phyloP scores from a whole-genome alignment of 352 stramenopile species.

The Globisporangium mamillatum region DNA sequence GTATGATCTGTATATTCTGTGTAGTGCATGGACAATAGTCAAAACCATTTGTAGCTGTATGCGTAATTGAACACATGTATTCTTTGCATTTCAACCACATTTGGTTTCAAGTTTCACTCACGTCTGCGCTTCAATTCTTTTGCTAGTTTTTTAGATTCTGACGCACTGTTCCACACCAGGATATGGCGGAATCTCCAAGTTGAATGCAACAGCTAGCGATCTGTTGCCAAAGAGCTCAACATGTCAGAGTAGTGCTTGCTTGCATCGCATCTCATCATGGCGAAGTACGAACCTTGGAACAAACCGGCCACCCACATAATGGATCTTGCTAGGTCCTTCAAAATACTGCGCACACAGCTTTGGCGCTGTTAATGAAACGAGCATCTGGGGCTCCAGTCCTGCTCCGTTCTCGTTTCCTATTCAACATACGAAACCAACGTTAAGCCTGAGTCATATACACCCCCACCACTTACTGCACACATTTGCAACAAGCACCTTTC shows the following conservation, averaged over 20 bases:
- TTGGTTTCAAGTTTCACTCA: neutral
- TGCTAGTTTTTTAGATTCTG: slow-evolving; percentile 22
- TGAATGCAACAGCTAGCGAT: slow-evolving; percentile 54
- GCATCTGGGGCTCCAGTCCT: slow-evolving; percentile 89
- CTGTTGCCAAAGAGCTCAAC: slow-evolving; percentile 21
- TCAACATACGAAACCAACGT: slow-evolving; percentile 5
- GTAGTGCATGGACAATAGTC: slow-evolving; percentile 3
- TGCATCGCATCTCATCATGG: neutral
- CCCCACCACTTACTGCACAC: neutral
- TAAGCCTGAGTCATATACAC: neutral
- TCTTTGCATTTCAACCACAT: slow-evolving; percentile 8
- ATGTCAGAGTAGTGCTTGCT: neutral
- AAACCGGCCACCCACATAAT: slow-evolving; percentile 97
- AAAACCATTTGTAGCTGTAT: neutral
- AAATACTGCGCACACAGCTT: slow-evolving; percentile 94
- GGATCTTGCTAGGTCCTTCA: slow-evolving; percentile 60
- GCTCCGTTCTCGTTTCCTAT: slow-evolving; percentile 67
- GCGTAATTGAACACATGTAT: slow-evolving; percentile 11
- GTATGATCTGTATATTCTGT: slow-evolving; percentile 9
- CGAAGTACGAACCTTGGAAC: slow-evolving; percentile 80
- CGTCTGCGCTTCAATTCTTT: neutral
- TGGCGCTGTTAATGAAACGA: slow-evolving; percentile 97
- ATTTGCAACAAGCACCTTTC: slow-evolving; percentile 34
- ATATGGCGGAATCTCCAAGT: slow-evolving; percentile 62
- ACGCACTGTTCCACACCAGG: slow-evolving; percentile 61